Conservation (phyloP, 306 rosid genomes). For the Benincasa hispida region DNA sequence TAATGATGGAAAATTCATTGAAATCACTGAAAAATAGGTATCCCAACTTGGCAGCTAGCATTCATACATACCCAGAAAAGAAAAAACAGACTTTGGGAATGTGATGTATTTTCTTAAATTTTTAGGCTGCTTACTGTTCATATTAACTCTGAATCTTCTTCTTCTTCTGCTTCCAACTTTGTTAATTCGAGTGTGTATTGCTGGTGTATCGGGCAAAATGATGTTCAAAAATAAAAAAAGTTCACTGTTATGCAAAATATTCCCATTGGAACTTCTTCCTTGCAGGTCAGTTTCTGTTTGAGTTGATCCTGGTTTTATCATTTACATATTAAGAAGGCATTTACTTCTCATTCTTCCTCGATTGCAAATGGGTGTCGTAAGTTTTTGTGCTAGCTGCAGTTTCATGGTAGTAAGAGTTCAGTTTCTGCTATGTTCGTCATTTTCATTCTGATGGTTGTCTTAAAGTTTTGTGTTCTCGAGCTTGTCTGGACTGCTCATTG, state of each 20-base stretch:
- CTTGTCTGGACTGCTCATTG: not conserved
- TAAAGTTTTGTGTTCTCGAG: not conserved
- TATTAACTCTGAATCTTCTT: not conserved
- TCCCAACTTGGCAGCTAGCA: not conserved
- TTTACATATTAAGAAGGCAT: not conserved
- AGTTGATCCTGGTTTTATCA: not conserved
- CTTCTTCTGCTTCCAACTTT: not conserved
- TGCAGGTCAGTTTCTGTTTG: not conserved
- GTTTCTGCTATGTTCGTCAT: not conserved
- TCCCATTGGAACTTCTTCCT: not conserved
- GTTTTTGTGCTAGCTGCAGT: not conserved
- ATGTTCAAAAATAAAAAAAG: not conserved
- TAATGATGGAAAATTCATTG: not conserved
- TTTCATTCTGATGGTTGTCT: not conserved
- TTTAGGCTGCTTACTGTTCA: not conserved
- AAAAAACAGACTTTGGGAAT: not conserved
- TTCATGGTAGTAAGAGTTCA: not conserved
- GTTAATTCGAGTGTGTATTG: not conserved
- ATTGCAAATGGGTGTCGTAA: not conserved
- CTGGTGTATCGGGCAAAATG: not conserved
- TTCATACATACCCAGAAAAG: not conserved
- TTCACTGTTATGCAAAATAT: slow-evolving; percentile 1
- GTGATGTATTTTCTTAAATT: not conserved
- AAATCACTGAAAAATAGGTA: not conserved
- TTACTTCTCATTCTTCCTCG: not conserved